phyloP scores from a whole-genome alignment of 495 filamentous ascomycete genomes.

The Articulospora tetracladia region DNA sequence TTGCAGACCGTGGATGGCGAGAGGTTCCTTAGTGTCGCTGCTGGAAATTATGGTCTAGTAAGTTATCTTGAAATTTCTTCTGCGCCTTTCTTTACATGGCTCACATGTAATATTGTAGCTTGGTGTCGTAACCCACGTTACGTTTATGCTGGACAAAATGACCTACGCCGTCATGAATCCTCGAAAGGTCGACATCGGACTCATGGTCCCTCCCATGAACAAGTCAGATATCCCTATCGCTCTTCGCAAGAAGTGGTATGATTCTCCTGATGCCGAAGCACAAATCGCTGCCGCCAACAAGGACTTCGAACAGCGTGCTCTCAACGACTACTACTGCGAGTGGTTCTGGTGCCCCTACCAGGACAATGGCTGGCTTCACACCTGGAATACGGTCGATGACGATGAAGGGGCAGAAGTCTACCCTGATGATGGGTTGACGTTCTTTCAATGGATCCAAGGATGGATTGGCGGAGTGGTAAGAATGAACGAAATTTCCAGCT shows the following conservation, averaged over 20 bases:
- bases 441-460: constrained; percentile 42
- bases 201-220: constrained; percentile 42
- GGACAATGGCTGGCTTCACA: constrained; percentile 43
- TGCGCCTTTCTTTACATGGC: no score
- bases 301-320: constrained; percentile 35
- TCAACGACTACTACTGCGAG: constrained; percentile 44
- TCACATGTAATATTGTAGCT: no score
- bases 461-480: constrained; percentile 41
- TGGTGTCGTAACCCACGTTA: constrained; percentile 51
- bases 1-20: constrained; percentile 39
- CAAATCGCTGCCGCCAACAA: constrained; percentile 28
- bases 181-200: constrained; percentile 36
- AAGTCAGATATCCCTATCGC: constrained; percentile 38
- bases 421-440: constrained; percentile 34
- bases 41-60: constrained; percentile 49
- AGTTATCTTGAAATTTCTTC: no score
- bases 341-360: constrained; percentile 55
- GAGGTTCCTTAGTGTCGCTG: constrained; percentile 38
- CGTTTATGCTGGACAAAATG: constrained; percentile 48
- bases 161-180: constrained; percentile 45
- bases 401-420: constrained; percentile 33
- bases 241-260: constrained; percentile 30
- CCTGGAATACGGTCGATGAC: constrained; percentile 40
- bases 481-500: no score
- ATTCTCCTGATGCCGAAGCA: constrained; percentile 1